Conservation (phyloP, 768 basidiomycete genomes). For the Epithele typhae region DNA sequence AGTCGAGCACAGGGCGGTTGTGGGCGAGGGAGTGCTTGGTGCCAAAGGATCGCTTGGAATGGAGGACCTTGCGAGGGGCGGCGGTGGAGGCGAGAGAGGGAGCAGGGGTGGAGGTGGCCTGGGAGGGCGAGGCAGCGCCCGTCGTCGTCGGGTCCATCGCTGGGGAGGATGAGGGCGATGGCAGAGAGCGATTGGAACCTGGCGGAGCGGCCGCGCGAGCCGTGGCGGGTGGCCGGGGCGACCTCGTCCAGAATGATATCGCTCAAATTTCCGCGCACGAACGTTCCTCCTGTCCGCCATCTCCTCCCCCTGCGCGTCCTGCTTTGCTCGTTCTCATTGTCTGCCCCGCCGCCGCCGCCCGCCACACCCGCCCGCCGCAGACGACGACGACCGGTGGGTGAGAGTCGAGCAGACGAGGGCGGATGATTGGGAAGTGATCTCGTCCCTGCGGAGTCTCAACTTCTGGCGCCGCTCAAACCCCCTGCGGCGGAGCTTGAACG, state of each 20-base stretch:
- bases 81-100: background rate
- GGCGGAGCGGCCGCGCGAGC: too few relatives aligned
- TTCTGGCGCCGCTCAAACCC: background rate
- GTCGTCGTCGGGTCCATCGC: background rate
- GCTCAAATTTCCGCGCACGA: background rate
- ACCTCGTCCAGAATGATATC: background rate
- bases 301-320: too few relatives aligned
- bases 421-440: too few relatives aligned
- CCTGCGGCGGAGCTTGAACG: background rate
- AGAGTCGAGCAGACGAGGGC: too few relatives aligned
- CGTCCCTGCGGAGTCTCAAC: background rate
- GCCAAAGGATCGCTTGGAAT: slow-evolving; percentile 63
- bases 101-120: background rate
- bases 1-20: slow-evolving; percentile 20
- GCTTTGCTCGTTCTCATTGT: too few relatives aligned
- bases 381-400: too few relatives aligned
- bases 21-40: slow-evolving; percentile 26
- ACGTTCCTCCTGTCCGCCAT: background rate
- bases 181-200: background rate
- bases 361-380: too few relatives aligned
- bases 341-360: too few relatives aligned
- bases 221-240: too few relatives aligned
- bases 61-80: slow-evolving; percentile 20
- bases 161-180: background rate
- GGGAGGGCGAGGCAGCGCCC: background rate